Evolutionary conservation across 1,139 yeast genomes (phyloP), one percentile per base, ranked within the genome.

Genomic region (Suhomyces anneliseae): DNA sequence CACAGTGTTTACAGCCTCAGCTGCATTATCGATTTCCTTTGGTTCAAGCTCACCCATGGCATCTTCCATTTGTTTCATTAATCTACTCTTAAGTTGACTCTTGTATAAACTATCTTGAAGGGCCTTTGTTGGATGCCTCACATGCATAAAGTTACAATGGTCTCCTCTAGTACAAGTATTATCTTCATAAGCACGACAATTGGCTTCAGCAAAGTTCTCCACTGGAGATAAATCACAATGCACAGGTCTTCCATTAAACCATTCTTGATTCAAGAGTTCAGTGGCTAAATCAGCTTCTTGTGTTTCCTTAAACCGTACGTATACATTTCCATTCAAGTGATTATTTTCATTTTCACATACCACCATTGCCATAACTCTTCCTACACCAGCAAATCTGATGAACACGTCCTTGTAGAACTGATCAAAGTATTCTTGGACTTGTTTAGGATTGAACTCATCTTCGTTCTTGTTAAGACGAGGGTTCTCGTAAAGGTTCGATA

Each of bases 61-160:
- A 36, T 40, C 34, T 4, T 19, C 39, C 26, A 64, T 35, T 43
- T 57, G 57, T 40, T 49, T 49, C 34, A 54, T 34, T 14, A 59
- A 43, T 9, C 56, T 56, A 37, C 61, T 56, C 59, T 70, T 75
- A 35, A 66, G 69, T 54, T 74, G 83, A 5, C 73, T 64, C 44
- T 55, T 57, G 51, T 58, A 61, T 47, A 87, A 61, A 15, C 67
- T 68, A 19, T 61, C 62, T 40, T 71, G 65, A 33, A 85, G 59
- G 15, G 61, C 69, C 11, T 62, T 60, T 1, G 79, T 65, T 0
- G 95, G 92, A 36, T 77, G 69, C 54, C 85, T 74, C 1, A 86
- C 76, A 64, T 92, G 98, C 79, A 90, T 87, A 64, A 88, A 90
- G 65, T 92, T 92, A 65, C 98, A 92, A 58, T 79, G 78, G 32